A percentile compares a stretch with the other conserved stretches of the same genome.
These are phyloP conservation scores for Kokia cookei DNA, from an alignment of 441 rosid genomes.

Conservation along the genomic window DNA sequence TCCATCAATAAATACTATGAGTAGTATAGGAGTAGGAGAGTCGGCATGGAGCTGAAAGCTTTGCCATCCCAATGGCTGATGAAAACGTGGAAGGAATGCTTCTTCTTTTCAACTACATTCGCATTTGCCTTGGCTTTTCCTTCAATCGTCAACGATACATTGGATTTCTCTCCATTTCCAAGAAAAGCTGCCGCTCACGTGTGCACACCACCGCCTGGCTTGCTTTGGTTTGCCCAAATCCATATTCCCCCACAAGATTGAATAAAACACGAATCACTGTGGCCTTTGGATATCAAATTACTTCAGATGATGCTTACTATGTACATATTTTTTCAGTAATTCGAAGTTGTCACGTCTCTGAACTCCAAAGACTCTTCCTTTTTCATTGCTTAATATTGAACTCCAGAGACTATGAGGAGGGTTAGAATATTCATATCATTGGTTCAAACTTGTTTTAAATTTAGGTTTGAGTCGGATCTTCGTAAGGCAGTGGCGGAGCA, in stretches of 20 bases:
- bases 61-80: background rate
- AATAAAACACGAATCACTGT: too few species aligned
- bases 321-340: too few species aligned
- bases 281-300: too few species aligned
- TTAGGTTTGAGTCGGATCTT: too few species aligned
- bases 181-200: background rate
- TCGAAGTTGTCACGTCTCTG: too few species aligned
- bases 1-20: background rate
- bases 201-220: background rate
- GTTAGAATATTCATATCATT: too few species aligned
- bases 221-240: background rate
- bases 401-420: too few species aligned
- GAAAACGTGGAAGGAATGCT: conserved; percentile 5
- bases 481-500: too few species aligned
- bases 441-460: too few species aligned
- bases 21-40: background rate
- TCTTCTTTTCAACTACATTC: background rate
- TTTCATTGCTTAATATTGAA: too few species aligned
- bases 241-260: background rate
- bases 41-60: background rate
- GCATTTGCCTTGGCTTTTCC: conserved; percentile 6
- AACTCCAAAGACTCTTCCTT: too few species aligned
- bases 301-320: too few species aligned
- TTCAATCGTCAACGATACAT: background rate
- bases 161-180: background rate